Conservation (phyloP, 2,329 filamentous ascomycete species). For the Nigrograna mackinnonii region DNA sequence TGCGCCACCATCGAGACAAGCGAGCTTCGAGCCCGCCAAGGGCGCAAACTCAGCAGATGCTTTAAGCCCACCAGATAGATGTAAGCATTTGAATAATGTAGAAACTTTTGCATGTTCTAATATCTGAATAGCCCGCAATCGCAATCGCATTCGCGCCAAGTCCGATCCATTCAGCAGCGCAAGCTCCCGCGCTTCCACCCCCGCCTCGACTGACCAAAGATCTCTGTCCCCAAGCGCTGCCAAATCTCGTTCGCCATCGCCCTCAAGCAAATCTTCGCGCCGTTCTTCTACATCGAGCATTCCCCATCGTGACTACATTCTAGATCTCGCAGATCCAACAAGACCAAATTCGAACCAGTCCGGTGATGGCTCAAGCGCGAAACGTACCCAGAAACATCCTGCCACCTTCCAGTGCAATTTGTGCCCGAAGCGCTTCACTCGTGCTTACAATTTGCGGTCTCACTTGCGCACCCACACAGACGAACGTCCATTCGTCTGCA, state of each 20-base stretch:
- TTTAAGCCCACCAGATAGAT: constrained; percentile 75
- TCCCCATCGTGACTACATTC: constrained; percentile 73
- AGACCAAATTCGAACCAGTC: constrained; percentile 64
- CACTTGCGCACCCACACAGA: constrained; percentile 96
- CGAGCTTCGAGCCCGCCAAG: constrained; percentile 69
- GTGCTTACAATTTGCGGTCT: constrained; percentile 94
- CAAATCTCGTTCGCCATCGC: constrained; percentile 51
- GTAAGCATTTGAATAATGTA: constrained; percentile 46
- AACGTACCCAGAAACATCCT: constrained; percentile 95
- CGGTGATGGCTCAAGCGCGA: constrained; percentile 53
- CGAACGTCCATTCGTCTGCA: constrained; percentile 95
- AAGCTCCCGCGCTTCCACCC: constrained; percentile 49
- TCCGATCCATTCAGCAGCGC: constrained; percentile 62
- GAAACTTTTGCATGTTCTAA: constrained; percentile 17
- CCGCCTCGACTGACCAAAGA: constrained; percentile 35
- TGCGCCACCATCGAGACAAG: constrained; percentile 72
- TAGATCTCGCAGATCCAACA: constrained; percentile 87
- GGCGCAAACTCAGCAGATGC: constrained; percentile 70
- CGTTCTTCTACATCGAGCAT: constrained; percentile 57
- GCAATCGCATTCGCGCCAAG: constrained; percentile 60
- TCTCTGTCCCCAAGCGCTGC: constrained; percentile 49
- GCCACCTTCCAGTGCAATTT: constrained; percentile 94
- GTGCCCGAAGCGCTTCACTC: constrained; percentile 93
- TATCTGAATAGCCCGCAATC: constrained; percentile 51
- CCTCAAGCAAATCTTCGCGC: constrained; percentile 51